These are phyloP conservation scores for Lindgomyces ingoldianus DNA, from an alignment of 495 filamentous ascomycete genomes.

Conservation along the genomic window DNA sequence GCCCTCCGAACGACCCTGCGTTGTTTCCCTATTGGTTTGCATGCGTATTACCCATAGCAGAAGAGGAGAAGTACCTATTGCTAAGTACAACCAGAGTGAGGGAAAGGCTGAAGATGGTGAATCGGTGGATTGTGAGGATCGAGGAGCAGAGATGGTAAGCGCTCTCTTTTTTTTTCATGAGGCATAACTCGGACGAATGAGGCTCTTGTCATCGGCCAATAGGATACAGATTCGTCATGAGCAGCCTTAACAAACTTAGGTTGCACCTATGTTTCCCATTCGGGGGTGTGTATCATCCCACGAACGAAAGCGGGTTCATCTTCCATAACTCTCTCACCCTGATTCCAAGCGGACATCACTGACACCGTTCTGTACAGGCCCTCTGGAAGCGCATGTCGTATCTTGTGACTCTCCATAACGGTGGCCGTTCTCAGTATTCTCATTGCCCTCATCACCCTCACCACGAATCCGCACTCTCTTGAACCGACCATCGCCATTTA, in stretches of 20 bases:
- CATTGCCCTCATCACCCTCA: conserved; percentile 1
- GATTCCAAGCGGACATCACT: background rate
- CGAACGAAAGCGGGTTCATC: background rate
- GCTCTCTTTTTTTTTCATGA: background rate
- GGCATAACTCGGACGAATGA: background rate
- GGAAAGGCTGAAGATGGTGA: conserved; percentile 77
- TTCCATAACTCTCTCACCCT: background rate
- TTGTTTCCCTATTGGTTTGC: conserved; percentile 91
- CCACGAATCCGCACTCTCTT: too few relatives aligned
- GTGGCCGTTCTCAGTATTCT: background rate
- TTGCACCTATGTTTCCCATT: too few relatives aligned
- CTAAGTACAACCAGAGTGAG: conserved; percentile 71
- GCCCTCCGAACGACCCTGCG: conserved; percentile 71
- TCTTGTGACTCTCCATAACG: conserved; percentile 19
- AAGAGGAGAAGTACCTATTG: conserved; percentile 76
- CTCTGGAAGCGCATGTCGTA: conserved; percentile 18
- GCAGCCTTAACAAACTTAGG: too few relatives aligned
- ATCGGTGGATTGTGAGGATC: conserved; percentile 71
- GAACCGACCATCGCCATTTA: too few relatives aligned
- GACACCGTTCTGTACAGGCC: conserved; percentile 10
- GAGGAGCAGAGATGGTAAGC: conserved; percentile 74
- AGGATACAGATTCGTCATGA: background rate
- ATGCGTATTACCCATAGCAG: conserved; percentile 71
- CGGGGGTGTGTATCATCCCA: too few relatives aligned
- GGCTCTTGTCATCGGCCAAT: background rate